A percentile compares a stretch with the other conserved stretches of the same genome.
Conservation (phyloP, 2,329 filamentous ascomycete genomes). For the Teratosphaeria viscida region DNA sequence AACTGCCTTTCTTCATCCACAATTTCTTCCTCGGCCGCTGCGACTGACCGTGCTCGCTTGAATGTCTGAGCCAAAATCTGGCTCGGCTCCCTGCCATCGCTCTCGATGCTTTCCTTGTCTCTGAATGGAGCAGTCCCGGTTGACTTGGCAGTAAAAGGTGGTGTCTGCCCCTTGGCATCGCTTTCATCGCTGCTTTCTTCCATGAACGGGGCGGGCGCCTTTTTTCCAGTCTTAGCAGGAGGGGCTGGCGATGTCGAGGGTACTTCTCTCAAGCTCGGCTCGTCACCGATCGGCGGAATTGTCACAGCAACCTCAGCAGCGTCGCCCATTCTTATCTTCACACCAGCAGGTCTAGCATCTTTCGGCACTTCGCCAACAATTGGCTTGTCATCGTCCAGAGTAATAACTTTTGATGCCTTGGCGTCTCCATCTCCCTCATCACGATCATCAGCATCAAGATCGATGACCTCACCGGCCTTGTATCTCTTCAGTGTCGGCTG, state of each 20-base stretch:
- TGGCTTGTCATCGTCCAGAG: constrained; percentile 14
- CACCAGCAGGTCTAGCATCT: constrained; percentile 23
- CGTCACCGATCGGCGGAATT: constrained; percentile 28
- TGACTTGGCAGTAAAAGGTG: no score
- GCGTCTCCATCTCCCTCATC: constrained; percentile 26
- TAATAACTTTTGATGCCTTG: constrained; percentile 31
- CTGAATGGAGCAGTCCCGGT: constrained; percentile 3
- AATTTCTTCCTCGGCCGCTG: not conserved
- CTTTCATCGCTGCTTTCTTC: constrained; percentile 7
- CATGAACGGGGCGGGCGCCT: constrained; percentile 5
- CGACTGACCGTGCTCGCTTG: not conserved
- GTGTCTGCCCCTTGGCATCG: not conserved
- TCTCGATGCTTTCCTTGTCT: constrained; percentile 7
- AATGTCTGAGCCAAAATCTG: not conserved
- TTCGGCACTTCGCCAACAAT: constrained; percentile 28
- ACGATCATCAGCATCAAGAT: constrained; percentile 32
- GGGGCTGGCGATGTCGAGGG: not conserved
- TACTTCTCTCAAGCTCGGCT: not conserved
- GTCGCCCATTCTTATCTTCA: constrained; percentile 15
- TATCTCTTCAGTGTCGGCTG: constrained; percentile 50
- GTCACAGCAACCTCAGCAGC: constrained; percentile 27
- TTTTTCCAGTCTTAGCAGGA: not conserved
- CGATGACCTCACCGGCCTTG: constrained; percentile 38
- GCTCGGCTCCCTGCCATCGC: not conserved
- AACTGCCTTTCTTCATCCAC: constrained; percentile 27